Base-by-base conservation (phyloP, 2,329 filamentous ascomycete genomes). In the Colletotrichum sansevieriae region DNA sequence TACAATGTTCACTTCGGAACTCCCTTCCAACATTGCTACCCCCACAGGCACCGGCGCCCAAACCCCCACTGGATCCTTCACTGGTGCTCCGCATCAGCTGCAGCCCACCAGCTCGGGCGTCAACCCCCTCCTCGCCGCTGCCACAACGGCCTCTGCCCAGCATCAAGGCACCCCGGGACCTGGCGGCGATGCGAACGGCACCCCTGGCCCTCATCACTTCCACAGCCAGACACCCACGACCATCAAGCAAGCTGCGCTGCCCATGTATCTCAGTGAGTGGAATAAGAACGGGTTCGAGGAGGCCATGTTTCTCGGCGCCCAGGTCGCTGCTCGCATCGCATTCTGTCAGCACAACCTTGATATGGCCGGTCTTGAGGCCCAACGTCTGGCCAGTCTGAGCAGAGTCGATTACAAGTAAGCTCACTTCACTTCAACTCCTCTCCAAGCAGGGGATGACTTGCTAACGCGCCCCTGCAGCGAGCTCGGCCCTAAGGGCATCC, bases 1-100 rank as follows among this genome's bases (percentile, higher is more conserved):
- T 58, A 98, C 95, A 47, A 98, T 98, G 75, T 98, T 98, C 85
- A 97, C 95, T 41, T 97, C 94, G 22, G 96, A 99, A 80, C 90
- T 98, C 43, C 96, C 96, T 8, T 98, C 94, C 9, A 95, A 96
- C 80, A 88, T 98, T 77, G 94, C 93, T 35, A 98, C 96, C 0
- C 96, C 96, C 1, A 87, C 92, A 11, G 95, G 94, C 20, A 98
- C 95, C 1, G 95, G 95, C 39, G 90, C 94, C 15, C 96, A 97
- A 79, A 98, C 95, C 1, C 97, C 96, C 0, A 93, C 93, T 2
- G 86, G 83, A 73, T 87, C 82, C 71, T 87, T 83, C 77, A 84
- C 78, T 76, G 90, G 76, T 70, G 84, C 79, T 59, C 83, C 85
- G 63, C 85, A 85, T 77, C 87, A 89, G 81, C 84, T 80, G 65